Conservation (phyloP, 257 asterid species). For the Linderniella brevidens region DNA sequence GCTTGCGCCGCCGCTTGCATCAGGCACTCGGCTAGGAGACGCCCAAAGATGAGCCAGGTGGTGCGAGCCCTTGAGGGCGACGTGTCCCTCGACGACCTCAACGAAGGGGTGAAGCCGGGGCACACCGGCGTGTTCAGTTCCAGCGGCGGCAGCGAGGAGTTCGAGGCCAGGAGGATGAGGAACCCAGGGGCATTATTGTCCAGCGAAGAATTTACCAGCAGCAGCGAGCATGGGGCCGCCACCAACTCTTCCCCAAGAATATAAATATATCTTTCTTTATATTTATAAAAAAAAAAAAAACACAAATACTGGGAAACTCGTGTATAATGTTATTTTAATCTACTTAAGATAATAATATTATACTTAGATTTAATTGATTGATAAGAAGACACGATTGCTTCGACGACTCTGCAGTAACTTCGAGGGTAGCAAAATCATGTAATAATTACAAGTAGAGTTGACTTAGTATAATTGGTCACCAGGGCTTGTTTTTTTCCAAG, state of each 20-base stretch:
- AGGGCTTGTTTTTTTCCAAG: too few species aligned
- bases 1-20: conserved; percentile 6
- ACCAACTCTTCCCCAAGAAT: neutral
- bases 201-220: conserved; percentile 5
- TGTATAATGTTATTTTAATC: too few species aligned
- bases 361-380: too few species aligned
- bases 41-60: conserved; percentile 6
- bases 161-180: neutral
- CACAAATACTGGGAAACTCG: too few species aligned
- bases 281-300: too few species aligned
- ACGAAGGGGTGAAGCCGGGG: conserved; percentile 4
- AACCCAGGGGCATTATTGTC: neutral
- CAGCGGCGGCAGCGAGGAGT: conserved; percentile 1
- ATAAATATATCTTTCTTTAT: too few species aligned
- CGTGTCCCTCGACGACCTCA: conserved; percentile 2
- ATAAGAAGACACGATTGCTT: too few species aligned
- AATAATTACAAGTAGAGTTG: too few species aligned
- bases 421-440: too few species aligned
- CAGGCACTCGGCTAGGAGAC: conserved; percentile 1
- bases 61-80: conserved; percentile 2
- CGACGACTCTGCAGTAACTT: too few species aligned
- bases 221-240: conserved; percentile 3
- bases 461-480: too few species aligned
- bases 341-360: too few species aligned
- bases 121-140: conserved; percentile 1